phyloP scores from a whole-genome alignment of 1,284 basidiomycete genomes.

The Moesziomyces aphidis region DNA sequence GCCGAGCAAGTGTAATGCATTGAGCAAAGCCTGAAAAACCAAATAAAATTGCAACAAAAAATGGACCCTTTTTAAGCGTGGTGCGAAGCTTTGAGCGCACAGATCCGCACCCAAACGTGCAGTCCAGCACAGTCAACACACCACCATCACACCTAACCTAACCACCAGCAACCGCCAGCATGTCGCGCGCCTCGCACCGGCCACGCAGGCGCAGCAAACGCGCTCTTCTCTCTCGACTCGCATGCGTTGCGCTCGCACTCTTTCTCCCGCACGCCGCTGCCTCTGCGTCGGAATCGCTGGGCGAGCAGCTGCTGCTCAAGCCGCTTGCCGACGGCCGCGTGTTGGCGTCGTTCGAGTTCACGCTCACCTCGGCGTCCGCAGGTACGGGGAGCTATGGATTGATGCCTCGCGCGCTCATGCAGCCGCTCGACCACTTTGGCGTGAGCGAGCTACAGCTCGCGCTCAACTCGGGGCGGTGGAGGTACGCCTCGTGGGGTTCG shows the following conservation, averaged over 20 bases:
- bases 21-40: too few relatives aligned
- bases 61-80: too few relatives aligned
- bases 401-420: conserved; percentile 85
- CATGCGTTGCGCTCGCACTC: not conserved
- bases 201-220: too few relatives aligned
- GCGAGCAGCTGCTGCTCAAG: conserved; percentile 78
- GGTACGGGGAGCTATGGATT: conserved; percentile 67
- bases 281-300: conserved; percentile 48
- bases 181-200: too few relatives aligned
- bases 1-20: too few relatives aligned
- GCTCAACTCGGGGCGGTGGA: conserved; percentile 90
- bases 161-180: too few relatives aligned
- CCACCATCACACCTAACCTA: too few relatives aligned
- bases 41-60: too few relatives aligned
- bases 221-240: not conserved
- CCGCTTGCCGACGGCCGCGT: conserved; percentile 87
- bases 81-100: too few relatives aligned
- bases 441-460: conserved; percentile 86
- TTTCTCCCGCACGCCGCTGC: not conserved
- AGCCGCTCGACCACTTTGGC: conserved; percentile 84
- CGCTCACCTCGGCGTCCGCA: conserved; percentile 30
- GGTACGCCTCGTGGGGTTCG: conserved; percentile 79
- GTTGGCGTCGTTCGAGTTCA: conserved; percentile 76
- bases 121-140: too few relatives aligned
- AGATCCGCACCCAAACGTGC: too few relatives aligned